Conservation (phyloP, 805 yeast genomes). For the Cyberlindnera subsufficiens region DNA sequence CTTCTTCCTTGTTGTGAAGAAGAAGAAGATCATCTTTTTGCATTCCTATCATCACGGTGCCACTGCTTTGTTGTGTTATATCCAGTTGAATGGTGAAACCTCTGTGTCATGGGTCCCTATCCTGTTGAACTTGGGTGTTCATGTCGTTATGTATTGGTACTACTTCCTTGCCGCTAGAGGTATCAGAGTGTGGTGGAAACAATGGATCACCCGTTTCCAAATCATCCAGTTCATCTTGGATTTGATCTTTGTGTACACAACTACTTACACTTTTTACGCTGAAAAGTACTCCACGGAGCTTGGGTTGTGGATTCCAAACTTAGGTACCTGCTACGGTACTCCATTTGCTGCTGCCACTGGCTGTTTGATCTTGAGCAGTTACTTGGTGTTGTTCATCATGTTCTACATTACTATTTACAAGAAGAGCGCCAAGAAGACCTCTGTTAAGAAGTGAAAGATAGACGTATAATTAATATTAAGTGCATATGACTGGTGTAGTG, state of each 20-base stretch:
- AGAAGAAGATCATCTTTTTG: conserved; percentile 85
- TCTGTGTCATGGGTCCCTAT: conserved; percentile 96
- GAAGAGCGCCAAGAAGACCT: conserved; percentile 27
- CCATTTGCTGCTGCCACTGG: conserved; percentile 93
- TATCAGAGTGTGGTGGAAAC: conserved; percentile 98
- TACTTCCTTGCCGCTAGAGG: conserved; percentile 91
- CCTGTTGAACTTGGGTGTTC: conserved; percentile 82
- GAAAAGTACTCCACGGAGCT: conserved; percentile 43
- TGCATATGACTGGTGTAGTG: too few relatives aligned
- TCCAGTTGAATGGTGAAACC: conserved; percentile 86
- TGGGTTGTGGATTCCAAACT: conserved; percentile 57
- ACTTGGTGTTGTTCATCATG: conserved; percentile 83
- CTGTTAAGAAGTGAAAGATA: conserved; percentile 18
- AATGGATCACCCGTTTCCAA: conserved; percentile 97
- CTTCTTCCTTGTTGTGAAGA: conserved; percentile 82
- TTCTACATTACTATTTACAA: conserved; percentile 87
- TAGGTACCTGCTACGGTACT: conserved; percentile 86
- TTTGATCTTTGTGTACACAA: conserved; percentile 85
- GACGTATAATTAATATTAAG: not conserved
- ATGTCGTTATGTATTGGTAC: conserved; percentile 97
- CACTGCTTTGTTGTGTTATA: conserved; percentile 89
- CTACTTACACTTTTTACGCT: conserved; percentile 87
- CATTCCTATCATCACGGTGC: conserved; percentile 99
- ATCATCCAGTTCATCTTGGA: conserved; percentile 90
- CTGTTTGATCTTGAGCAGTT: conserved; percentile 79